Base-by-base conservation (phyloP, 345 rosid genomes). In the Triadica sebifera region DNA sequence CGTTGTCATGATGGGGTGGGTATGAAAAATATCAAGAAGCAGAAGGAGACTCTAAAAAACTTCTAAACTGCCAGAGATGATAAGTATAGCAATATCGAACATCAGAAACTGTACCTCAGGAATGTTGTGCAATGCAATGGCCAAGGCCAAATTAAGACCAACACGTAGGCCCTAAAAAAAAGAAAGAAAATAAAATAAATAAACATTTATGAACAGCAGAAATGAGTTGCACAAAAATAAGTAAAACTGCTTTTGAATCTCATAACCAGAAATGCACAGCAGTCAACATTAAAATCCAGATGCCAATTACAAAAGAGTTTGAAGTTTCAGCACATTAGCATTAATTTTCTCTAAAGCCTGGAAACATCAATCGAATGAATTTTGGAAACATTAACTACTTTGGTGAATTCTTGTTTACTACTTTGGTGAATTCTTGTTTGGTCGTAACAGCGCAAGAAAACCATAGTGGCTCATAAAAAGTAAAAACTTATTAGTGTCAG, bases 121-220 rank as follows among this genome's bases (percentile, higher is more conserved):
- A 80, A 95, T 91, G 89, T 95, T 95, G 79, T 93, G 99, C 88
- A 95, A 84, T 73, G 99, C 98, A 70, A 95, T 95, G 78, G 99
- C 98, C 78, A 95, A 74, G 51, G 99, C 99, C 83, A 93, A 84
- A 84, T 95, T 95, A 73, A 93, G 80, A 79, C 99, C 99, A 73
- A 93, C 99, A 45, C 90, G 95, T 72, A 95, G 86, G 74, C 96
- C 99, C 99, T 95, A 74, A 75, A 79, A 60, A 73, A 67, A 24
- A 51, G n/a, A n/a, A n/a, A n/a, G n/a, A n/a, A n/a, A n/a, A n/a
- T n/a, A n/a, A n/a, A n/a, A n/a, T n/a, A n/a, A n/a, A n/a, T n/a
- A n/a, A n/a, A n/a, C n/a, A n/a, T n/a, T n/a, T n/a, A n/a, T n/a
- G n/a, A n/a, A n/a, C n/a, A n/a, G n/a, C n/a, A 53, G 37, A 77